Evolutionary conservation across 2,329 filamentous ascomycete species (phyloP), one percentile per base, ranked within the genome.

Genomic region (Alternaria solani): DNA sequence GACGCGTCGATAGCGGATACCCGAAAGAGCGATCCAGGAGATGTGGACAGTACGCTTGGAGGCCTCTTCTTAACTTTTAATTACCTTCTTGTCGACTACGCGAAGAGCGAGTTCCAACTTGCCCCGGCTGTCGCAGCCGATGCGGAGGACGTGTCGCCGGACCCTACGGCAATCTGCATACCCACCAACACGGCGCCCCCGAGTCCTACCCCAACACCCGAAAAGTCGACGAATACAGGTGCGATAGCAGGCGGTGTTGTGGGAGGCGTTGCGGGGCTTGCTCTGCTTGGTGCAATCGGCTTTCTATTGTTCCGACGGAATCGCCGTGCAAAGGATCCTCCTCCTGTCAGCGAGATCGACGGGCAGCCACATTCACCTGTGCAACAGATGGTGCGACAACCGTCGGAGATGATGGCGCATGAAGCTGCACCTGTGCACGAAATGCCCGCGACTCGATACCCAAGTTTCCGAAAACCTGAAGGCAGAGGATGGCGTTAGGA

Each of bases 21-120:
- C 25, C 56, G 60, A 38, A n/a, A 51, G 7, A 18, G 12, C 12
- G 39, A 55, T 34, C 57, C 60, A 7, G 32, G 39, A 5, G 44
- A 59, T n/a, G 60, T 60, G 6, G 42, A 52, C 6, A 38, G 32
- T 12, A 46, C 38, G n/a, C 36, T 62, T 11, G 60, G 60, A 23
- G 57, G 36, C 7, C 43, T 62, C 26, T 62, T 62, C 51, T 38
- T 62, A 14, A 62, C 60, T 4, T 62, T 62, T 57, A 62, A 62
- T 20, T 62, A 62, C 25, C 46, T 62, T 12, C 23, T 60, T 11
- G 60, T 62, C 26, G 57, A 62, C 46, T 62, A 62, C 36, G 56
- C 49, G 5, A 62, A 62, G 25, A 39, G 41, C 41, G 60, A 59
- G 34, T 62, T 62, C 7, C 16, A 43, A 12, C 60, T 62, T 6